A percentile compares a stretch with the other conserved stretches of the same genome.
Evolutionary conservation across 768 basidiomycete genomes (phyloP).

Genomic region (Suillus spraguei): DNA sequence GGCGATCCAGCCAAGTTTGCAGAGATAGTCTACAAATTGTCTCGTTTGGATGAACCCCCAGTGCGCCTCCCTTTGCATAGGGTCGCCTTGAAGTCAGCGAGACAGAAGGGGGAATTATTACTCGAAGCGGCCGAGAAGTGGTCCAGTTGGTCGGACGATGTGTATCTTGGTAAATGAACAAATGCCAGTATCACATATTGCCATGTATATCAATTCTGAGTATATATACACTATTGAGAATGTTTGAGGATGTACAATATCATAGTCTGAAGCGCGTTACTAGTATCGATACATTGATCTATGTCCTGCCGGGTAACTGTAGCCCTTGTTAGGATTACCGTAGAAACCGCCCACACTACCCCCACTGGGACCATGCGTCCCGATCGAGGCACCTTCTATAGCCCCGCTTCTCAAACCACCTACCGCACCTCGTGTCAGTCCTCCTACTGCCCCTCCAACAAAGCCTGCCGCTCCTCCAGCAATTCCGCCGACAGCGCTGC

Average conservation of each 20-base stretch:
- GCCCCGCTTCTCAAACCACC: slow-evolving; percentile 5
- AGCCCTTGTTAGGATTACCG: neutral
- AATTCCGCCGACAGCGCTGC: slow-evolving; percentile 1
- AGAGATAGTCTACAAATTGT: slow-evolving; percentile 20
- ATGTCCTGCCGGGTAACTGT: slow-evolving; percentile 10
- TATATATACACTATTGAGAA: neutral
- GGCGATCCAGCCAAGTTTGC: slow-evolving; percentile 30
- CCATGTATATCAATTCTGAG: neutral
- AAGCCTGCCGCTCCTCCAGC: slow-evolving; percentile 10
- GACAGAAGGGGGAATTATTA: slow-evolving; percentile 22
- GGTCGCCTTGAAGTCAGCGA: slow-evolving; percentile 24
- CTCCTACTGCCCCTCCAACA: slow-evolving; percentile 12
- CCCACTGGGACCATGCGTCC: neutral
- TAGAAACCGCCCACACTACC: neutral
- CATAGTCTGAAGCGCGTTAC: neutral
- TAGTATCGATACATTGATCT: slow-evolving; percentile 10
- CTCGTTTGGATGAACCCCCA: slow-evolving; percentile 20
- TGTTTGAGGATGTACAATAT: neutral
- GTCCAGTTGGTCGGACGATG: slow-evolving; percentile 27
- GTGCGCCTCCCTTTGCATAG: slow-evolving; percentile 26
- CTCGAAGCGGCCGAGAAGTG: slow-evolving; percentile 25
- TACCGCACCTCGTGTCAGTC: slow-evolving; percentile 7
- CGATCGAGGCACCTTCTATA: neutral
- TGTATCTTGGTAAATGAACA: slow-evolving; percentile 20
- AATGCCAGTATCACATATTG: neutral